These are phyloP conservation scores for Mycena citricolor DNA, from an alignment of 1,284 basidiomycete genomes.

Conservation along the genomic window DNA sequence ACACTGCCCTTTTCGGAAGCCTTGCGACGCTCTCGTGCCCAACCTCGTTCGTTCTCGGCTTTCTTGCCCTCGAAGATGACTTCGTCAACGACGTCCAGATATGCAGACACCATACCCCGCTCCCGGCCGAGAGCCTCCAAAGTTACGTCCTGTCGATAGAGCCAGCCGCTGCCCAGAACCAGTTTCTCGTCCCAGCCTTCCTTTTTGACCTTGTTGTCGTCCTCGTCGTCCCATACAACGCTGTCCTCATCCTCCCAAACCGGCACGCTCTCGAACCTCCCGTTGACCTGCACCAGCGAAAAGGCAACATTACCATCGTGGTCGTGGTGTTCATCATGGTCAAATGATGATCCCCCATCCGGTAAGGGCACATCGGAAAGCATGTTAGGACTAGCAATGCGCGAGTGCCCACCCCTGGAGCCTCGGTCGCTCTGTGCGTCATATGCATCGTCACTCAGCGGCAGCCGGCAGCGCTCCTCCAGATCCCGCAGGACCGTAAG, in stretches of 20 bases:
- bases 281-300: constrained; percentile 68
- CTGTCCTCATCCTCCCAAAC: constrained; percentile 79
- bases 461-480: constrained; percentile 65
- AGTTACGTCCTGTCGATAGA: constrained; percentile 68
- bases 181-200: constrained; percentile 79
- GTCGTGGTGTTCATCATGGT: constrained; percentile 42
- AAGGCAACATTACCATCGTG: constrained; percentile 60
- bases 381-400: constrained; percentile 46
- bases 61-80: constrained; percentile 62
- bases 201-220: constrained; percentile 55
- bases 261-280: constrained; percentile 60
- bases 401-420: constrained; percentile 39
- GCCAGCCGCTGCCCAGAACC: constrained; percentile 74
- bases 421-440: constrained; percentile 71
- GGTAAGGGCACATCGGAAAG: constrained; percentile 40
- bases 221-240: constrained; percentile 44
- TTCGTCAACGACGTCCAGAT: constrained; percentile 72
- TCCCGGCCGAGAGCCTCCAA: constrained; percentile 59
- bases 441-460: constrained; percentile 71
- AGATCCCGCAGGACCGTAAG: constrained; percentile 69
- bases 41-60: constrained; percentile 43
- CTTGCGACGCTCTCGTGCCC: constrained; percentile 45
- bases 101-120: constrained; percentile 51
- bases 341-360: constrained; percentile 36
- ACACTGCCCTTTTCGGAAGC: constrained; percentile 38